Percentiles rank a stretch among this genome's conserved stretches.
phyloP scores from a whole-genome alignment of 345 rosid species.

The Aurinia saxatilis region DNA sequence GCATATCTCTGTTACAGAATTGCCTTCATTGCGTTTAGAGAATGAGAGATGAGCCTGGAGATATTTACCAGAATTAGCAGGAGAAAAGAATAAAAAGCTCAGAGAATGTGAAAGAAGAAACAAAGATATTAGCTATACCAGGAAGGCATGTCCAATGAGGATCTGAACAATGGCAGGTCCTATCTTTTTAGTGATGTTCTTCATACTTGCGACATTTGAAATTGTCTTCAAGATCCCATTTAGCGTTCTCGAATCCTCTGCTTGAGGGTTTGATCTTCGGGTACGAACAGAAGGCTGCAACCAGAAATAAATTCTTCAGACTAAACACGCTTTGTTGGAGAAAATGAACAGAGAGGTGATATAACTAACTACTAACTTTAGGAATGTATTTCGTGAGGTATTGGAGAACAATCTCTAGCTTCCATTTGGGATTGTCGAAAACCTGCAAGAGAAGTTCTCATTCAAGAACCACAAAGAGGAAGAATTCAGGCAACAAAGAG shows the following conservation, averaged over 20 bases:
- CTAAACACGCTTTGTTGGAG: background rate
- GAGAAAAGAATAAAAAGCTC: background rate
- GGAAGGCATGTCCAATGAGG: conserved; percentile 74
- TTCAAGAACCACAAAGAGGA: background rate
- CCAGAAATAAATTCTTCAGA: background rate
- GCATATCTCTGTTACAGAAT: conserved; percentile 51
- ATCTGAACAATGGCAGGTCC: conserved; percentile 48
- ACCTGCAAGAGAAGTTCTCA: conserved; percentile 36
- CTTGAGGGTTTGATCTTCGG: conserved; percentile 40
- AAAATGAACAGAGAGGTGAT: background rate
- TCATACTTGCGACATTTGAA: conserved; percentile 36
- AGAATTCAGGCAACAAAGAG: background rate
- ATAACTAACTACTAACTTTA: conserved; percentile 34
- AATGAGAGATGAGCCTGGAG: conserved; percentile 55
- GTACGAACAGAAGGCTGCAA: conserved; percentile 64
- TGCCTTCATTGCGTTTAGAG: conserved; percentile 24
- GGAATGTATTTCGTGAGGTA: conserved; percentile 56
- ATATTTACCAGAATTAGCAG: background rate
- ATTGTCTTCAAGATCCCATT: conserved; percentile 51
- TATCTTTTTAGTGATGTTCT: conserved; percentile 50
- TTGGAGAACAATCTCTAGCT: conserved; percentile 62
- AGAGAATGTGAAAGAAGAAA: background rate
- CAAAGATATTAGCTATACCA: conserved; percentile 37
- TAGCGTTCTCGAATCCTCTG: conserved; percentile 35
- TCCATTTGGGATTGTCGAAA: conserved; percentile 72